Conservation (phyloP, 768 basidiomycete genomes). For the Collybiopsis confluens region DNA sequence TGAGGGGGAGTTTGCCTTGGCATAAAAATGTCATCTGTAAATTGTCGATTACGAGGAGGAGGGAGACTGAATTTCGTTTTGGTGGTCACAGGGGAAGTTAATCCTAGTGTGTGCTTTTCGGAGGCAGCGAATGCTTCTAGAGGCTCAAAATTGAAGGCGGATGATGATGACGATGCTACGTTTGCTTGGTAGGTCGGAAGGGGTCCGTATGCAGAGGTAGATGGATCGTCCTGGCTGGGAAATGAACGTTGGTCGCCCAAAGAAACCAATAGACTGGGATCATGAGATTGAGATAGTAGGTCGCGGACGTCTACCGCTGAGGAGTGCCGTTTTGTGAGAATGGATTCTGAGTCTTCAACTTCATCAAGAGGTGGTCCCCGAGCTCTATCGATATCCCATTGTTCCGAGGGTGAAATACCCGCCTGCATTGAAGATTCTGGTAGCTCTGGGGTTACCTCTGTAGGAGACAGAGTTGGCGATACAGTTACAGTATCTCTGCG, state of each 20-base stretch:
- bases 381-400: slow-evolving; percentile 40
- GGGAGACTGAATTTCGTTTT: slow-evolving; percentile 34
- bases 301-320: slow-evolving; percentile 29
- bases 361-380: slow-evolving; percentile 23
- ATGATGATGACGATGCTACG: slow-evolving; percentile 40
- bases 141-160: slow-evolving; percentile 64
- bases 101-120: slow-evolving; percentile 64
- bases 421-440: slow-evolving; percentile 30
- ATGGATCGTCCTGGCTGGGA: slow-evolving; percentile 24
- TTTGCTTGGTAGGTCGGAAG: slow-evolving; percentile 71
- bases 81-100: slow-evolving; percentile 35
- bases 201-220: slow-evolving; percentile 31
- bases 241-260: slow-evolving; percentile 24
- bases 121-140: slow-evolving; percentile 76
- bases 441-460: slow-evolving; percentile 17
- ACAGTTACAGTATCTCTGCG: slow-evolving; percentile 55
- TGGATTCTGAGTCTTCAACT: slow-evolving; percentile 15
- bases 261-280: slow-evolving; percentile 42
- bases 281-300: slow-evolving; percentile 41
- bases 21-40: neutral
- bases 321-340: slow-evolving; percentile 17
- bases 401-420: slow-evolving; percentile 44
- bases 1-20: neutral
- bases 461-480: slow-evolving; percentile 24
- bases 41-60: slow-evolving; percentile 15